phyloP scores from a whole-genome alignment of 2,329 filamentous ascomycete species.

The Penicillium sp. region DNA sequence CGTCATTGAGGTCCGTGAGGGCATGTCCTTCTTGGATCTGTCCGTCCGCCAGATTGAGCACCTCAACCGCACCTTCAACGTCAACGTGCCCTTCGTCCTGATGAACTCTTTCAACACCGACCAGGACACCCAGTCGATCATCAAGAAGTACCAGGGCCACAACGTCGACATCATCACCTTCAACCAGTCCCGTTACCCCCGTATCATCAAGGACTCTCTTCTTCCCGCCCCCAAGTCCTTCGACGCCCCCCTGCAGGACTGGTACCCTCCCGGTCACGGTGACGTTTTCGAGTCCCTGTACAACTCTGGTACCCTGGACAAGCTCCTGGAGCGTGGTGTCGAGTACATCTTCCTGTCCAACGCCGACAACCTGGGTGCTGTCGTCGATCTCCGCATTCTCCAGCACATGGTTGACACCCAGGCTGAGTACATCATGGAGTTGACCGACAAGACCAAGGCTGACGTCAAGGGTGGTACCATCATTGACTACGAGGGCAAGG shows the following conservation, averaged over 20 bases:
- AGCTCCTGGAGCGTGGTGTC: conserved; percentile 88
- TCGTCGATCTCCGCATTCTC: conserved; percentile 93
- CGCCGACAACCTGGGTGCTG: conserved; percentile 94
- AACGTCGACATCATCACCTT: conserved; percentile 99
- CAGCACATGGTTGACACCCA: conserved; percentile 99
- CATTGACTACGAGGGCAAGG: conserved; percentile 96
- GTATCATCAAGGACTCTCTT: conserved; percentile 95
- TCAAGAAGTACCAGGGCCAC: conserved; percentile 99
- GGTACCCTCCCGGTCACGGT: conserved; percentile 98
- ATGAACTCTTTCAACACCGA: conserved; percentile 99
- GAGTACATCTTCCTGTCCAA: conserved; percentile 99
- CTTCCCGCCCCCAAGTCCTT: conserved; percentile 86
- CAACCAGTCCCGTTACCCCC: conserved; percentile 97
- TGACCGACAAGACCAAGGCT: conserved; percentile 99
- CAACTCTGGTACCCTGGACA: conserved; percentile 96
- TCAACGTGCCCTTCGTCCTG: conserved; percentile 94
- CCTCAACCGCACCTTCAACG: conserved; percentile 94
- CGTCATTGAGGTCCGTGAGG: conserved; percentile 97
- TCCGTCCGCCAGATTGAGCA: conserved; percentile 98
- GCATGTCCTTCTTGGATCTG: conserved; percentile 99
- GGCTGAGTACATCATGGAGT: conserved; percentile 98
- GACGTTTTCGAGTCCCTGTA: conserved; percentile 99
- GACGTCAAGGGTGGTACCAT: conserved; percentile 99
- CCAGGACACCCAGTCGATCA: conserved; percentile 93
- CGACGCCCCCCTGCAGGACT: conserved; percentile 82